A percentile compares a stretch with the other conserved stretches of the same genome.
phyloP scores from a whole-genome alignment of 2,329 filamentous ascomycete species.

The Pseudogymnoascus sp. region DNA sequence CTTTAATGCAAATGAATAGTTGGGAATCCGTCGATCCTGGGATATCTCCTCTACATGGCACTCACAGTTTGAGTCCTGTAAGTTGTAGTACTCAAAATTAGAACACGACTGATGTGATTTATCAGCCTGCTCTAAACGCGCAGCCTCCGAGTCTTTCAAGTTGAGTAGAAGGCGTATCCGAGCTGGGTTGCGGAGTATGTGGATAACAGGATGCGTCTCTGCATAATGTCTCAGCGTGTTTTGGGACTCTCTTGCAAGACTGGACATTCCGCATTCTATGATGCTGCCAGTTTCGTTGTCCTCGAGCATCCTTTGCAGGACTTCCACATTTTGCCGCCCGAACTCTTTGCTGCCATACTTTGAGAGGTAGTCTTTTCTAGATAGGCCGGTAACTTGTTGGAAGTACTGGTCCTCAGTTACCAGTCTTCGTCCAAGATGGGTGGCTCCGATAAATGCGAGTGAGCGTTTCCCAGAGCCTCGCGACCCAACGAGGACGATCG shows the following conservation, averaged over 20 bases:
- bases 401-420: slow-evolving; percentile 64
- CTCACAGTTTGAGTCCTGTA: slow-evolving; percentile 34
- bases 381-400: slow-evolving; percentile 51
- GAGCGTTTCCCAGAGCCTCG: slow-evolving; percentile 69
- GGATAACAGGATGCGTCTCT: slow-evolving; percentile 59
- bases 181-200: slow-evolving; percentile 55
- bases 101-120: slow-evolving; percentile 38
- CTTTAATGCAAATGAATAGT: slow-evolving; percentile 39
- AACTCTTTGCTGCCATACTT: slow-evolving; percentile 53
- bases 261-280: slow-evolving; percentile 62
- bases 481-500: slow-evolving; percentile 64
- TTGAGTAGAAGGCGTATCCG: slow-evolving; percentile 47
- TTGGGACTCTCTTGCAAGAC: slow-evolving; percentile 31
- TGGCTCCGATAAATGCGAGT: slow-evolving; percentile 65
- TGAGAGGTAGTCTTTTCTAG: slow-evolving; percentile 55
- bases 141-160: slow-evolving; percentile 34
- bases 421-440: slow-evolving; percentile 58
- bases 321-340: slow-evolving; percentile 51
- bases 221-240: slow-evolving; percentile 53
- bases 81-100: slow-evolving; percentile 60
- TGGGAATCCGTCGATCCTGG: slow-evolving; percentile 35
- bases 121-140: slow-evolving; percentile 35
- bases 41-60: slow-evolving; percentile 30
- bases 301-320: slow-evolving; percentile 51
- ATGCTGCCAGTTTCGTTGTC: slow-evolving; percentile 53